Percentiles rank a stretch among this genome's conserved stretches.
Evolutionary conservation across 202 grass and related monocot genomes (phyloP).

Genomic region (Hordeum pubiflorum): DNA sequence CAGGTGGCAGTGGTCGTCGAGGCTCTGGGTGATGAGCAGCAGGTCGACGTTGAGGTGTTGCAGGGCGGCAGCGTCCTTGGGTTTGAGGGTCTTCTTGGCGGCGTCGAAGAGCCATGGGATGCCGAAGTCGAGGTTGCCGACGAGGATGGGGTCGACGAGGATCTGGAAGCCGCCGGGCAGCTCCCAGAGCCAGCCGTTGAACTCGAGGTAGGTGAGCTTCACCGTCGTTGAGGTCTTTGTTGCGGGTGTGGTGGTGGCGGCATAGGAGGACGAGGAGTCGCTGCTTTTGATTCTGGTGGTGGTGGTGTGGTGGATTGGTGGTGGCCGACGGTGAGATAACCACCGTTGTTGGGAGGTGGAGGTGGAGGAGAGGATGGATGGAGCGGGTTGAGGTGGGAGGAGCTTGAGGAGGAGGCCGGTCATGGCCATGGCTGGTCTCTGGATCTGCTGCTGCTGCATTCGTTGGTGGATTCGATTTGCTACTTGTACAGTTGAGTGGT

Average conservation of each 20-base stretch:
- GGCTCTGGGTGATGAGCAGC: conserved; percentile 91
- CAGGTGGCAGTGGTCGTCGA: conserved; percentile 89
- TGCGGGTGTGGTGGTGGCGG: neutral
- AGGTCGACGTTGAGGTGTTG: conserved; percentile 33
- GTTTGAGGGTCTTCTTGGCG: conserved; percentile 53
- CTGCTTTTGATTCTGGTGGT: neutral
- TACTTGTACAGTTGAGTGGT: too few species aligned
- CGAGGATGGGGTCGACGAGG: conserved; percentile 70
- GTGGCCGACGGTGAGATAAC: too few species aligned
- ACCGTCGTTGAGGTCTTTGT: neutral
- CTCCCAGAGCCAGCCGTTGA: conserved; percentile 91
- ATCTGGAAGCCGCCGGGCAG: conserved; percentile 38
- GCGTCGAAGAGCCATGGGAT: conserved; percentile 76
- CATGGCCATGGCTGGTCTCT: too few species aligned
- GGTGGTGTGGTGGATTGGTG: neutral
- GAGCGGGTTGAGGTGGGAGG: too few species aligned
- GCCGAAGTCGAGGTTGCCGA: conserved; percentile 51
- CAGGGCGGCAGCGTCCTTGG: too few species aligned
- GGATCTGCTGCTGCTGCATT: too few species aligned
- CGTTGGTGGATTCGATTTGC: too few species aligned
- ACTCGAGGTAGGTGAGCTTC: conserved; percentile 50
- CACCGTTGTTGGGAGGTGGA: too few species aligned
- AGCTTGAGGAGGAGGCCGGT: too few species aligned
- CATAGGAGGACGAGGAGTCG: too few species aligned
- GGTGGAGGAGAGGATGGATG: too few species aligned